These are phyloP conservation scores for Scedosporium aurantiacum DNA, from an alignment of 2,329 filamentous ascomycete genomes.

Conservation along the genomic window DNA sequence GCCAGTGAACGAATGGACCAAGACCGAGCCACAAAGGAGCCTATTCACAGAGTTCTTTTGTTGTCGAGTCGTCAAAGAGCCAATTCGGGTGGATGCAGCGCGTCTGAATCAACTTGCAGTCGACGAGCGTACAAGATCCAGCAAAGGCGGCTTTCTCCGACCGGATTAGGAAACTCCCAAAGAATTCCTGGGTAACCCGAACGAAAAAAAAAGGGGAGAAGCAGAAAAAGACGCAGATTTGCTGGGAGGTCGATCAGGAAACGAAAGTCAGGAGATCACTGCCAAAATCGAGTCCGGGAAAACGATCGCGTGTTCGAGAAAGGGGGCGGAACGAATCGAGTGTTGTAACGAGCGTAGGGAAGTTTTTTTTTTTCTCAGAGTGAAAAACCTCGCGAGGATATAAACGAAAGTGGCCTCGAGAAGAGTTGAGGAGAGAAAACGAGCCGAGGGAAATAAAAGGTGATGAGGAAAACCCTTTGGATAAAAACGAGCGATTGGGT, in stretches of 20 bases:
- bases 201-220: too few relatives aligned
- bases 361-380: not conserved
- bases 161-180: too few relatives aligned
- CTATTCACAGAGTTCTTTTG: not conserved
- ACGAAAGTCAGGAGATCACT: not conserved
- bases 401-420: not conserved
- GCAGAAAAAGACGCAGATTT: too few relatives aligned
- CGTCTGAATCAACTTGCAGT: not conserved
- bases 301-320: not conserved
- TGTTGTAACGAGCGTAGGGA: not conserved
- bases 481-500: conserved; percentile 1
- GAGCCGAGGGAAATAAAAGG: not conserved
- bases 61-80: not conserved
- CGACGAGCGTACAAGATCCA: not conserved
- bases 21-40: too few relatives aligned
- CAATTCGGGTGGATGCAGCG: not conserved
- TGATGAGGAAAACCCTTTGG: not conserved
- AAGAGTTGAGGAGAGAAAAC: not conserved
- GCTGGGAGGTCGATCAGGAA: too few relatives aligned
- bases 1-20: too few relatives aligned
- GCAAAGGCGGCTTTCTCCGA: not conserved
- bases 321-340: not conserved
- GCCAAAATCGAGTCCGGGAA: not conserved
- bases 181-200: too few relatives aligned
- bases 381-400: not conserved